Evolutionary conservation across 257 asterid genomes (phyloP).

Genomic region (Penstemon davidsonii): DNA sequence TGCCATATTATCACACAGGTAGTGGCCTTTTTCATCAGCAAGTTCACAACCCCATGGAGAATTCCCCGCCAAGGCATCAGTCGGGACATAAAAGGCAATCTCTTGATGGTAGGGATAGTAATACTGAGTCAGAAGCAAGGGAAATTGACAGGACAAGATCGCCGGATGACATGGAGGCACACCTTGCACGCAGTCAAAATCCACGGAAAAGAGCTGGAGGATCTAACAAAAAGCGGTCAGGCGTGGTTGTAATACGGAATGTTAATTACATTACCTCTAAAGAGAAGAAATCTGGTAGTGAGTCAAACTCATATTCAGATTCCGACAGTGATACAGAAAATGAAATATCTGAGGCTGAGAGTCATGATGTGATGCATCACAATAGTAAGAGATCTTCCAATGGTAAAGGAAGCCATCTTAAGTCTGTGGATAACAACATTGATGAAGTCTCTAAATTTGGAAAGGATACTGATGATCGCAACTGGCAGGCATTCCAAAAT

Average conservation of each 20-base stretch:
- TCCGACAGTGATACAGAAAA: slow-evolving; percentile 47
- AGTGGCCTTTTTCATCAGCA: slow-evolving; percentile 64
- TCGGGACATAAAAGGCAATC: slow-evolving; percentile 50
- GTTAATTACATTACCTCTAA: slow-evolving; percentile 51
- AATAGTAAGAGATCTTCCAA: slow-evolving; percentile 43
- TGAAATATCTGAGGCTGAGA: slow-evolving; percentile 41
- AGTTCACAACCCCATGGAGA: slow-evolving; percentile 60
- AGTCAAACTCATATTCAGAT: slow-evolving; percentile 44
- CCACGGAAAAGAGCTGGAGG: slow-evolving; percentile 50
- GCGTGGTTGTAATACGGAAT: slow-evolving; percentile 51
- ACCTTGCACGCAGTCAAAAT: slow-evolving; percentile 44
- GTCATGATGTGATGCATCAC: slow-evolving; percentile 31
- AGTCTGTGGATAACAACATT: slow-evolving; percentile 36
- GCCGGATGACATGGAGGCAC: slow-evolving; percentile 43
- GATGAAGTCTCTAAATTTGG: slow-evolving; percentile 42
- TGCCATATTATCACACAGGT: slow-evolving; percentile 82
- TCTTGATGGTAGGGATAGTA: slow-evolving; percentile 49
- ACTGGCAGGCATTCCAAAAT: slow-evolving; percentile 92
- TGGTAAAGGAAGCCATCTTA: slow-evolving; percentile 47
- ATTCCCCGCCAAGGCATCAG: slow-evolving; percentile 43
- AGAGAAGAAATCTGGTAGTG: slow-evolving; percentile 42
- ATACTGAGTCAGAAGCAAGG: slow-evolving; percentile 46
- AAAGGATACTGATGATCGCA: slow-evolving; percentile 57
- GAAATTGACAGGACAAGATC: slow-evolving; percentile 33
- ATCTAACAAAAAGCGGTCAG: slow-evolving; percentile 44